These are phyloP conservation scores for Candida maris DNA, from an alignment of 805 yeast genomes.

Conservation along the genomic window DNA sequence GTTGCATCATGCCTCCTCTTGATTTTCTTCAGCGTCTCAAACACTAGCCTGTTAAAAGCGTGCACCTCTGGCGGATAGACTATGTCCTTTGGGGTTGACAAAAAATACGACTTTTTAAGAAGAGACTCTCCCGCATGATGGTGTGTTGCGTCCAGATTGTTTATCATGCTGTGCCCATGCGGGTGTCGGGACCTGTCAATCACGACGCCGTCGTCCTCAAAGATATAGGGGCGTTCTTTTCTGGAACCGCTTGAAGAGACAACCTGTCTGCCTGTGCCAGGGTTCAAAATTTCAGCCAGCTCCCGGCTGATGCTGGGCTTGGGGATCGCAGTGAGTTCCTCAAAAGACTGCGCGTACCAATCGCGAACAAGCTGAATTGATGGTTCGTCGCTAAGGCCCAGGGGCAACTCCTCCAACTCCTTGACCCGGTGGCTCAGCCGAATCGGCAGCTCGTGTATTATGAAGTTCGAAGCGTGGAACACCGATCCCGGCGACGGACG, in stretches of 20 bases:
- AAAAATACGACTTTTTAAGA: conserved; percentile 43
- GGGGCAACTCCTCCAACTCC: conserved; percentile 77
- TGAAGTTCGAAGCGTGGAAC: conserved; percentile 79
- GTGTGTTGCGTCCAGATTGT: conserved; percentile 7
- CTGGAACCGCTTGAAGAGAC: conserved; percentile 9
- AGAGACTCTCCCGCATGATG: conserved; percentile 7
- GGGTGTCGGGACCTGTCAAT: conserved; percentile 22
- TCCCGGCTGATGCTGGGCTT: conserved; percentile 50
- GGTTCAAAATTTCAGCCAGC: conserved; percentile 35
- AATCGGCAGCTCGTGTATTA: conserved; percentile 82
- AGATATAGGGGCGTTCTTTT: conserved; percentile 18
- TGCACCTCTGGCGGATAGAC: conserved; percentile 73
- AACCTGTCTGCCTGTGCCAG: conserved; percentile 5
- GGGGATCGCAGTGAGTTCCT: conserved; percentile 66
- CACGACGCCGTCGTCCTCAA: conserved; percentile 48
- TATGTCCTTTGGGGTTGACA: conserved; percentile 49
- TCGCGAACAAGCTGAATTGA: conserved; percentile 72
- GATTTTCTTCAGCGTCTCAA: conserved; percentile 62
- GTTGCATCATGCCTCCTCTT: conserved; percentile 89
- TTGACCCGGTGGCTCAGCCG: conserved; percentile 81
- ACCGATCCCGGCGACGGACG: conserved; percentile 73
- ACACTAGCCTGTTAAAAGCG: conserved; percentile 65
- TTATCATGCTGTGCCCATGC: conserved; percentile 12
- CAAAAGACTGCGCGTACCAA: conserved; percentile 91
- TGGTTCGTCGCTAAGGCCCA: conserved; percentile 68